phyloP scores from a whole-genome alignment of 345 rosid species.

The Draba incana region DNA sequence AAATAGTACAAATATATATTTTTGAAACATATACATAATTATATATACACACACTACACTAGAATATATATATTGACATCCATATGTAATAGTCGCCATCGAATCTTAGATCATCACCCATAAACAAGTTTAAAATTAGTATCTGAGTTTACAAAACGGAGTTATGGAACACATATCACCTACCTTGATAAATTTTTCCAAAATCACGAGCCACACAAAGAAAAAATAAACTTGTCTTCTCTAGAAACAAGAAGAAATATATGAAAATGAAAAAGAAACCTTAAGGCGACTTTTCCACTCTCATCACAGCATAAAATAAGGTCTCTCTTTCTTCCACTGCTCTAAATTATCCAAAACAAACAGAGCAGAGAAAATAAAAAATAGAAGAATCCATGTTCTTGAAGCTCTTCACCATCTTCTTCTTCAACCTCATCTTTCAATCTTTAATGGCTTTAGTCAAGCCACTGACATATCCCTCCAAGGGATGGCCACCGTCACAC shows the following conservation, averaged over 20 bases:
- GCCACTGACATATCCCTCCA: constrained; percentile 47
- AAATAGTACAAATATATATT: too few relatives aligned
- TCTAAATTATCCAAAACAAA: constrained; percentile 5
- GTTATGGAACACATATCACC: constrained; percentile 33
- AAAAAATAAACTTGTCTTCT: constrained; percentile 21
- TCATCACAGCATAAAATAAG: constrained; percentile 31
- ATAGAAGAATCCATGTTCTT: constrained; percentile 39
- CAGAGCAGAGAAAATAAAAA: constrained; percentile 27
- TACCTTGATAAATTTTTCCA: constrained; percentile 25
- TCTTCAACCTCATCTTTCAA: constrained; percentile 19
- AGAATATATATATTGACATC: too few relatives aligned
- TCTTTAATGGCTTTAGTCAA: constrained; percentile 23
- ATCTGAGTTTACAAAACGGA: not conserved
- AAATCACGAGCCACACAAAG: constrained; percentile 35
- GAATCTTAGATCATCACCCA: too few relatives aligned
- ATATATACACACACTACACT: too few relatives aligned
- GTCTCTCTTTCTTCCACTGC: not conserved
- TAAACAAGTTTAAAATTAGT: not conserved
- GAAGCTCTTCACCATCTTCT: constrained; percentile 26
- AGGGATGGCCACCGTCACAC: constrained; percentile 57
- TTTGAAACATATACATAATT: too few relatives aligned
- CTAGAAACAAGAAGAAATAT: constrained; percentile 24
- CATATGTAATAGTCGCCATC: too few relatives aligned
- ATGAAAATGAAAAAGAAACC: not conserved
- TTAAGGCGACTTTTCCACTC: constrained; percentile 32